Evolutionary conservation across 495 filamentous ascomycete genomes (phyloP).

Genomic region (Gamarada debralockiae): DNA sequence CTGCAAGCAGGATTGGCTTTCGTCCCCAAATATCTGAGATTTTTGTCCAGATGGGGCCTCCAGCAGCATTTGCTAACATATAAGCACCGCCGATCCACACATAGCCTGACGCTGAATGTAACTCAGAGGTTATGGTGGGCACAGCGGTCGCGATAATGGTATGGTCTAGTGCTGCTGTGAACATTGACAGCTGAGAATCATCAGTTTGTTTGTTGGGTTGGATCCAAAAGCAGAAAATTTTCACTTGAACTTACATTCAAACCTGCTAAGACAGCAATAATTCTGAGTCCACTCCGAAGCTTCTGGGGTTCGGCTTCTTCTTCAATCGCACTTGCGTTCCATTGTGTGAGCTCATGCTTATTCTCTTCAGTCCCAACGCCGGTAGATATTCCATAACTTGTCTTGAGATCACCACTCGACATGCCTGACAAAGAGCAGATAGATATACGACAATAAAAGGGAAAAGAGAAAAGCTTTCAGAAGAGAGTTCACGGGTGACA

Average conservation of each 20-base stretch:
- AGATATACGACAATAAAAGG: too few species aligned
- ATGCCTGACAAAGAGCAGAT: too few species aligned
- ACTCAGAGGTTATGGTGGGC: conserved; percentile 50
- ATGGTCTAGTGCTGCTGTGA: conserved; percentile 59
- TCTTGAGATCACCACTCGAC: too few species aligned
- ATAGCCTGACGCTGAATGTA: conserved; percentile 56
- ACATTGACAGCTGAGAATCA: conserved; percentile 34
- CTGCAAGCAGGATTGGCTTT: conserved; percentile 64
- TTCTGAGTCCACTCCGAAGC: not conserved
- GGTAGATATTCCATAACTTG: not conserved
- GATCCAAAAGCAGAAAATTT: not conserved
- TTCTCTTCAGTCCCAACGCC: not conserved
- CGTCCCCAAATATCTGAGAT: conserved; percentile 71
- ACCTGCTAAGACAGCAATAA: not conserved
- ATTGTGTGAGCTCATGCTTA: not conserved
- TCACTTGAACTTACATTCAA: not conserved
- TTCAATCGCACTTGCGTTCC: not conserved
- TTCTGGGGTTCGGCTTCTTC: not conserved
- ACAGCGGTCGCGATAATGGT: conserved; percentile 61
- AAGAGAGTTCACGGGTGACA: too few species aligned
- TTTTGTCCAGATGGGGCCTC: conserved; percentile 41
- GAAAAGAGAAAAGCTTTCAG: too few species aligned
- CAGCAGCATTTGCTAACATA: conserved; percentile 38
- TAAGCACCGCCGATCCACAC: conserved; percentile 68
- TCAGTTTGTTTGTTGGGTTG: not conserved